phyloP scores from a whole-genome alignment of 2,329 filamentous ascomycete species.

The Ophiostoma angusticollis region DNA sequence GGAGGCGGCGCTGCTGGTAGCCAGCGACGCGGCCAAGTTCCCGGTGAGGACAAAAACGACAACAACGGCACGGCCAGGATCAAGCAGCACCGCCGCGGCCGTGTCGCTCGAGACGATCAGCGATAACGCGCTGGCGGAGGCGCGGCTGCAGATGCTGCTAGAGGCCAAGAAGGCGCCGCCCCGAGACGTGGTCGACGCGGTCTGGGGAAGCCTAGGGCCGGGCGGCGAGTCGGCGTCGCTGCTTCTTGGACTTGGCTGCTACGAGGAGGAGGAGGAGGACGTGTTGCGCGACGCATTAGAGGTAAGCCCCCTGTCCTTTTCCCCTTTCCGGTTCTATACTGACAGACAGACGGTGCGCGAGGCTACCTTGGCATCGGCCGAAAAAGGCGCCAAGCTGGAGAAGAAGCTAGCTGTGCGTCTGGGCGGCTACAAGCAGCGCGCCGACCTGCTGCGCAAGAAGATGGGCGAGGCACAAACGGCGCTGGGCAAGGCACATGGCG shows the following conservation, averaged over 20 bases:
- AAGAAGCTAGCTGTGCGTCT: constrained; percentile 84
- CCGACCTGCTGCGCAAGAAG: constrained; percentile 68
- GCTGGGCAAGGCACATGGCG: constrained; percentile 58
- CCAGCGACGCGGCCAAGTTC: constrained; percentile 65
- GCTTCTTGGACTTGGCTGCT: constrained; percentile 72
- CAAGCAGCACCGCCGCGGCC: constrained; percentile 36
- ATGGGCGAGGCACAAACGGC: constrained; percentile 62
- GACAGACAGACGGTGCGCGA: constrained; percentile 63
- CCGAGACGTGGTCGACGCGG: constrained; percentile 37
- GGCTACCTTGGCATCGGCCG: constrained; percentile 58
- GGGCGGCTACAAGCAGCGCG: constrained; percentile 80
- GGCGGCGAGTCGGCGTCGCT: constrained; percentile 31
- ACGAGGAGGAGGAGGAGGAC: constrained; percentile 60
- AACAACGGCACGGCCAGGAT: constrained; percentile 41
- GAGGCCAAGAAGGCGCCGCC: constrained; percentile 45
- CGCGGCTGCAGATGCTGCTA: constrained; percentile 61
- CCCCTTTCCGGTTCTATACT: too few species aligned
- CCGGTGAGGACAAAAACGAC: constrained; percentile 54
- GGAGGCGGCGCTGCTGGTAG: constrained; percentile 70
- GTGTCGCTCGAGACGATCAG: constrained; percentile 50
- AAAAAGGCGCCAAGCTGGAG: constrained; percentile 75
- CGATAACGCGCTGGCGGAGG: constrained; percentile 60
- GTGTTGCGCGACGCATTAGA: constrained; percentile 50
- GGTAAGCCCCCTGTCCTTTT: constrained; percentile 25
- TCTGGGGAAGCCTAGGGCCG: constrained; percentile 30